Evolutionary conservation across 1,139 yeast genomes (phyloP), one percentile per base, ranked within the genome.

Genomic region (Chernovozyma sophiae-reginae): DNA sequence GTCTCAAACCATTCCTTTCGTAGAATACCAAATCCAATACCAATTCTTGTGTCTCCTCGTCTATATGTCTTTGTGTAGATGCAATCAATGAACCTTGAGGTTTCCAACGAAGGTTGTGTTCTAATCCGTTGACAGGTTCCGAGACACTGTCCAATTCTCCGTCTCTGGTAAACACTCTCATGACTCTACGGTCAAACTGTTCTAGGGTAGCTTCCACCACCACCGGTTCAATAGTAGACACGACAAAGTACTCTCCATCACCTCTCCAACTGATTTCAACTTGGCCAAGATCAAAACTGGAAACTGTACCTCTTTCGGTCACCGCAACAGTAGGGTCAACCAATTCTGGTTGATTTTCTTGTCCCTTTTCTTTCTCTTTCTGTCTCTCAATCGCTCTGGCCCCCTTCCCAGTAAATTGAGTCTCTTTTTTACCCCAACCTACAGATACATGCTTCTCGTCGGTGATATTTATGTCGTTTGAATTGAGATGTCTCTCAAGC

Each of bases 401-500:
- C 42, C 98, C 98, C 51, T 77, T 81, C 35, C 99, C 99, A 58
- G 86, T 82, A 58, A 94, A 94, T 60, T 94, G 99, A 0, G 99
- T 94, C 58, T 92, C 98, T 45, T 84, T 81, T 48, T 85, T 86
- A 52, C 99, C 99, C 99, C 99, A 94, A 15, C 99, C 99, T 27
- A 92, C 97, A 16, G 95, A 83, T 25, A 94, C 97, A 53, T 92
- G 96, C 49, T 82, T 83, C 3, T 90, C 80, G 38, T 79, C 74
- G 29, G 77, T 64, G 30, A 68, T 63, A 34, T 62, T 60, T 35
- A 89, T 68, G 55, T 92, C 97, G 13, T 73, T 74, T 1, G 76
- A 67, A 35, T 74, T 66, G 42, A 90, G 62, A 14, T 49, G 46
- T 36, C 72, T 68, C 52, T 92, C 97, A 11, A 78, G 65, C 20